phyloP scores from a whole-genome alignment of 1,284 basidiomycete genomes.

The Cutaneotrichosporon sp. region DNA sequence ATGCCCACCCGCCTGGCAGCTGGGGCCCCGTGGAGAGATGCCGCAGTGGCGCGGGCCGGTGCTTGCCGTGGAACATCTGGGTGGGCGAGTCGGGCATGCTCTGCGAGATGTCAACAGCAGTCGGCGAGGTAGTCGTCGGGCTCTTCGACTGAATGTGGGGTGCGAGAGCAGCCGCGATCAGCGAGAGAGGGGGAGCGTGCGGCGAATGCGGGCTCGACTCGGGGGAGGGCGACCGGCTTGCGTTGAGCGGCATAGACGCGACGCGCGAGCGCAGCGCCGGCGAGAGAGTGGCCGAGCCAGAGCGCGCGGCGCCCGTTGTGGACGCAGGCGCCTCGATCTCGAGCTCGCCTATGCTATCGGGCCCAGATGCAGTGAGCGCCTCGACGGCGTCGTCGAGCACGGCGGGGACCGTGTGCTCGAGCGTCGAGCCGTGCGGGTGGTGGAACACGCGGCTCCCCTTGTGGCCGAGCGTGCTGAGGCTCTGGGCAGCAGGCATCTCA shows the following conservation, averaged over 20 bases:
- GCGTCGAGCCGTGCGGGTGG: conserved; percentile 44
- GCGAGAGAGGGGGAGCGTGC: conserved; percentile 9
- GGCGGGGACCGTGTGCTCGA: conserved; percentile 50
- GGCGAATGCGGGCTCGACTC: conserved; percentile 9
- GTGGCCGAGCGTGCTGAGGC: conserved; percentile 41
- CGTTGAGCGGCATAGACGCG: conserved; percentile 9
- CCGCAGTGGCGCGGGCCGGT: conserved; percentile 36
- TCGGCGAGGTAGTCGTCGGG: background rate
- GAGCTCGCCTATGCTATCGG: conserved; percentile 30
- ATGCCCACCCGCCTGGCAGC: conserved; percentile 48
- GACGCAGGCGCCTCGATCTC: conserved; percentile 46
- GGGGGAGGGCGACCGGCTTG: conserved; percentile 20
- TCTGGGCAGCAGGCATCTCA: conserved; percentile 41
- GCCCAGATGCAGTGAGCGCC: conserved; percentile 38
- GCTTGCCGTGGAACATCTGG: conserved; percentile 12
- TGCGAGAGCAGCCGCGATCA: conserved; percentile 17
- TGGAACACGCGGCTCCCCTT: conserved; percentile 44
- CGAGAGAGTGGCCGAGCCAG: conserved; percentile 32
- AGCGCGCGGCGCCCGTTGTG: conserved; percentile 23
- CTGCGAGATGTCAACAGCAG: background rate
- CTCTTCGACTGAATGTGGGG: background rate
- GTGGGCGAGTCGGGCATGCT: conserved; percentile 4
- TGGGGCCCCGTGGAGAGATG: conserved; percentile 43
- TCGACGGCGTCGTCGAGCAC: conserved; percentile 53
- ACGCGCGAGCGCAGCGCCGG: conserved; percentile 29